Evolutionary conservation across 352 stramenopile species (phyloP), one percentile per base, ranked within the genome.

Genomic region (Globisporangium polare): DNA sequence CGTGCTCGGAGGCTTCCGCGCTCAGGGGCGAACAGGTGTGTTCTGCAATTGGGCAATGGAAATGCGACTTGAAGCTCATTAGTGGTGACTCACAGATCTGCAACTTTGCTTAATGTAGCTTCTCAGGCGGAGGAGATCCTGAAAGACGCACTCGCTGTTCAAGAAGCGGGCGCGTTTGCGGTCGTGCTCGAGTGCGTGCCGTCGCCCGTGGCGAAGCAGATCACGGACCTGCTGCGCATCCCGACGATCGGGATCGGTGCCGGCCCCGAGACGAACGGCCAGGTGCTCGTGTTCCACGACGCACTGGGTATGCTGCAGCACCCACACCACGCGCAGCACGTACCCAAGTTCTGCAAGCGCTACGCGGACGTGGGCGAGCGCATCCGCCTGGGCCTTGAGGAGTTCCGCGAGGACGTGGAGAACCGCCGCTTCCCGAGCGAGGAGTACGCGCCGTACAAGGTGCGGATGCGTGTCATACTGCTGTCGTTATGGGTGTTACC

Each of bases 211-310:
- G 96, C 90, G 12, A 88, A 91, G 57, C 88, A 89, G 13, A 83
- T 99, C 53, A 99, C 97, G 0, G 81, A 98, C 37, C 77, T 97
- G 20, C 77, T 99, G 10, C 86, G 97, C 53, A 98, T 99, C 69
- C 97, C 97, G 6, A 98, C 94, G 2, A 99, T 99, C 70, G 97
- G 97, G 24, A 99, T 99, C 69, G 97, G 97, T 39, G 96, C 96
- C 49, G 94, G 94, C 0, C 80, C 89, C 12, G 73, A 96, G 27
- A 99, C 95, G 2, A 97, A 92, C 47, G 96, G 96, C 3, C 96
- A 99, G 72, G 86, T 99, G 22, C 70, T 99, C 20, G 97, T 99
- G 5, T 99, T 97, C 73, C 97, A 99, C 69, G 97, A 99, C 69
- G 86, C 99, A 69, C 73, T 99, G 35, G 97, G 97, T 18, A 98